phyloP scores from a whole-genome alignment of 495 filamentous ascomycete species.

The Mytilinidion resinicola region DNA sequence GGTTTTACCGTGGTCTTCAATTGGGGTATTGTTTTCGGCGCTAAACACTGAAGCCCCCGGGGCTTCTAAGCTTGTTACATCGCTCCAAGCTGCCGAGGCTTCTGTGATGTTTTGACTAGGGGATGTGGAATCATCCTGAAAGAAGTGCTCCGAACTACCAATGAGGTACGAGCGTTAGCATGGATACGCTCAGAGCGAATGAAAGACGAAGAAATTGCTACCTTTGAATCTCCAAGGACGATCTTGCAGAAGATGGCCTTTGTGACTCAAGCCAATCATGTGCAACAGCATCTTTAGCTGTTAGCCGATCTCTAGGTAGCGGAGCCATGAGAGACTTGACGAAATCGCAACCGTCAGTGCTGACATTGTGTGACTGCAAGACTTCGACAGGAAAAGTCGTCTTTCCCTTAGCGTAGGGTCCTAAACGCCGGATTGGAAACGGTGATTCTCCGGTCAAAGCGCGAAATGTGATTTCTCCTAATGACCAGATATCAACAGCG shows the following conservation, averaged over 20 bases:
- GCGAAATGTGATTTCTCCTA: conserved; percentile 16
- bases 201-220: background rate
- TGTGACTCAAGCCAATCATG: background rate
- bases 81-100: background rate
- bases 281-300: background rate
- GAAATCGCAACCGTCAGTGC: background rate
- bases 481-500: conserved; percentile 11
- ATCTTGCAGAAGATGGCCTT: background rate
- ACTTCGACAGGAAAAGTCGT: background rate
- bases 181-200: background rate
- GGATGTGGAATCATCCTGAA: background rate
- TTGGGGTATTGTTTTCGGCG: background rate
- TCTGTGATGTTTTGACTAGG: background rate
- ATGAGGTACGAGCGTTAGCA: background rate
- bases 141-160: background rate
- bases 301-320: background rate
- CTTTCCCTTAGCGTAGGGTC: background rate
- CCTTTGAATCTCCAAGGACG: background rate
- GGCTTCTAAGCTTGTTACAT: background rate
- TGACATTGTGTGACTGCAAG: background rate
- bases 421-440: background rate
- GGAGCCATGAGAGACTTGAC: background rate
- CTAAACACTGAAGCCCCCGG: background rate
- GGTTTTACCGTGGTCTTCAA: background rate
- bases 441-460: conserved; percentile 4